phyloP scores from a whole-genome alignment of 2,329 filamentous ascomycete species.

The Penicillium rolfsii region DNA sequence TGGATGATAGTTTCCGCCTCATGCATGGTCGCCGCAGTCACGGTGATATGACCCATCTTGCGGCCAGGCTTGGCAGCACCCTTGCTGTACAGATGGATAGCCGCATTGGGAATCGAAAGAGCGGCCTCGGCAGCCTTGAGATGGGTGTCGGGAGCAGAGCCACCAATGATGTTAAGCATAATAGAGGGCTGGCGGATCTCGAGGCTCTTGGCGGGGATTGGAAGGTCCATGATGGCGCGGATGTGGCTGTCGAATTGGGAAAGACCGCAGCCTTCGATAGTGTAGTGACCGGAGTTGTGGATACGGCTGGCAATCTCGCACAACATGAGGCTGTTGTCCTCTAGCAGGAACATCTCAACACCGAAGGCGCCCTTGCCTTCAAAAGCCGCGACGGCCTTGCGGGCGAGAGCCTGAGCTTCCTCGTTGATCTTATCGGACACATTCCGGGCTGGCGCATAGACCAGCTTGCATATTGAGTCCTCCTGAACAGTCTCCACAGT shows the following conservation, averaged over 20 bases:
- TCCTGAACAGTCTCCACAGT: conserved; percentile 94
- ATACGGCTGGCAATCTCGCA: conserved; percentile 84
- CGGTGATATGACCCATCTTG: conserved; percentile 93
- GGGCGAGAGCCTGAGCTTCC: conserved; percentile 74
- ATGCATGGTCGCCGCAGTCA: conserved; percentile 70
- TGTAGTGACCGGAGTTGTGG: conserved; percentile 94
- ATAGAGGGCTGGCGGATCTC: conserved; percentile 53
- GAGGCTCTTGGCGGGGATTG: conserved; percentile 59
- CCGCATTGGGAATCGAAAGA: conserved; percentile 60
- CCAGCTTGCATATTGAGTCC: conserved; percentile 91
- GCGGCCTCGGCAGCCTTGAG: conserved; percentile 60
- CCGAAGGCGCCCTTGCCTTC: conserved; percentile 92
- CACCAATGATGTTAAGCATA: conserved; percentile 60
- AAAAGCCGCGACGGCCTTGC: conserved; percentile 76
- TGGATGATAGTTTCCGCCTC: conserved; percentile 70
- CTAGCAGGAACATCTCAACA: conserved; percentile 90
- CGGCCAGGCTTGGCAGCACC: conserved; percentile 78
- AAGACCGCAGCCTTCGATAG: conserved; percentile 85
- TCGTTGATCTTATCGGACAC: conserved; percentile 64
- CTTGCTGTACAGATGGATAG: conserved; percentile 90
- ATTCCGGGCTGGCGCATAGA: conserved; percentile 79
- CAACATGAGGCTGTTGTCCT: conserved; percentile 72
- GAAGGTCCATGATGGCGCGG: conserved; percentile 74
- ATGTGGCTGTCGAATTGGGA: conserved; percentile 94
- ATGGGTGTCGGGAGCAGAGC: conserved; percentile 66